Percentiles rank a stretch among this genome's conserved stretches.
phyloP scores from a whole-genome alignment of 2,329 filamentous ascomycete species.

The Cordyceps fumosorosea region DNA sequence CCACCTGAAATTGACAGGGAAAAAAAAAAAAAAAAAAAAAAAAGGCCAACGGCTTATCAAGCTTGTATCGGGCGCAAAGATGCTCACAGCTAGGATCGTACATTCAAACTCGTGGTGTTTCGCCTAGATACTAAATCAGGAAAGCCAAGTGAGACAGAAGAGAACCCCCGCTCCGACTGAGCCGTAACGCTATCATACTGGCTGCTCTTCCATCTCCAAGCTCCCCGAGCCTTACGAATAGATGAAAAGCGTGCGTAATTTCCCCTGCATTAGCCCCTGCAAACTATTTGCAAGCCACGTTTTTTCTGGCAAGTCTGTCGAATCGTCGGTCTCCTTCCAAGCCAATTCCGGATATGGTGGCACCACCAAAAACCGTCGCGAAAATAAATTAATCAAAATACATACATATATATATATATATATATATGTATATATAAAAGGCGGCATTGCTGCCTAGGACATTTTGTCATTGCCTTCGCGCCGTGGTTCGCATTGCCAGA shows the following conservation, averaged over 20 bases:
- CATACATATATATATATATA: no score
- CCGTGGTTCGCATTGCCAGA: neutral
- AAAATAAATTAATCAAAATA: neutral
- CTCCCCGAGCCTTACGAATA: neutral
- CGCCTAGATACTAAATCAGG: neutral
- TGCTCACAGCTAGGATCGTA: no score
- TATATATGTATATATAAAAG: neutral
- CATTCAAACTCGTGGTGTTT: neutral
- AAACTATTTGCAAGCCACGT: constrained; percentile 10
- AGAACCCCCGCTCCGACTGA: no score
- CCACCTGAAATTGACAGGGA: neutral
- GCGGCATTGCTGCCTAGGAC: neutral
- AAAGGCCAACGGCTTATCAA: neutral
- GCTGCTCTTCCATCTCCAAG: no score
- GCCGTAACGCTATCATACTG: no score
- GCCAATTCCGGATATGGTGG: neutral
- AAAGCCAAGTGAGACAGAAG: neutral
- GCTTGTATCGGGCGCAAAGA: neutral
- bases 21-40: no score
- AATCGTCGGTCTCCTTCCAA: neutral
- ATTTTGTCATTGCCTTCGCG: no score
- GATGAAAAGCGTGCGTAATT: neutral
- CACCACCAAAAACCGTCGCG: neutral
- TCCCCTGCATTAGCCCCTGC: constrained; percentile 9
- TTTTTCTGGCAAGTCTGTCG: neutral